These are phyloP conservation scores for Colletotrichum viniferum DNA, from an alignment of 2,329 filamentous ascomycete species.

Conservation along the genomic window DNA sequence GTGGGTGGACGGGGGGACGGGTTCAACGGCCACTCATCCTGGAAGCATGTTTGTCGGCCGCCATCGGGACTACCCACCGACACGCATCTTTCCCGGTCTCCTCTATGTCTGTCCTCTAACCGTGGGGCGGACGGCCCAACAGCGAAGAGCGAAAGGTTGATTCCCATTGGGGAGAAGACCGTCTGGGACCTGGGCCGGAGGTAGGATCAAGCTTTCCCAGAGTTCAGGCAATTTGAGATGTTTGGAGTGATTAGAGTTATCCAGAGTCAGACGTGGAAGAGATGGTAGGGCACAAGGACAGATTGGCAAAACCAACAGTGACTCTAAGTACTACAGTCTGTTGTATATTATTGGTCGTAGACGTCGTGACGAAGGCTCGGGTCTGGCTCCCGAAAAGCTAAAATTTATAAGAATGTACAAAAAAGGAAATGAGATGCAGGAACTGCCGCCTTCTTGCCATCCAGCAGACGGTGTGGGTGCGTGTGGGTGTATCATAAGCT, in stretches of 20 bases:
- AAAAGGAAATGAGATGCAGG: conserved; percentile 1
- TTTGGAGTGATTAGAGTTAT: not conserved
- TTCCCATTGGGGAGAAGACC: not conserved
- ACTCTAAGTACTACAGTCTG: not conserved
- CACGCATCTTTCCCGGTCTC: not conserved
- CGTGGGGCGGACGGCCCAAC: not conserved
- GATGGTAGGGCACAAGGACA: not conserved
- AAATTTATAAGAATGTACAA: not conserved
- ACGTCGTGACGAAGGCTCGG: not conserved
- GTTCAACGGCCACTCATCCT: not conserved
- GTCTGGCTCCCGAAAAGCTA: conserved; percentile 6
- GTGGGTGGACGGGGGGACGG: not conserved
- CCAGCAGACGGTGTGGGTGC: not conserved
- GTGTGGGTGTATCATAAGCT: conserved; percentile 8
- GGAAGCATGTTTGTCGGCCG: not conserved
- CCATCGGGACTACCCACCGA: not conserved
- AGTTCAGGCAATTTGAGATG: not conserved
- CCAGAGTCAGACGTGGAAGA: not conserved
- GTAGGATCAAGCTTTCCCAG: not conserved
- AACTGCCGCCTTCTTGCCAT: not conserved
- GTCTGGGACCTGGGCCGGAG: not conserved
- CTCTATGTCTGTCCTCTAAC: not conserved
- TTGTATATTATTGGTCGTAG: not conserved
- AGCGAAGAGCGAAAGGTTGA: not conserved
- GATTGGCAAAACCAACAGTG: not conserved